Conservation (phyloP, 2,329 filamentous ascomycete species). For the Fusarium robinianum region DNA sequence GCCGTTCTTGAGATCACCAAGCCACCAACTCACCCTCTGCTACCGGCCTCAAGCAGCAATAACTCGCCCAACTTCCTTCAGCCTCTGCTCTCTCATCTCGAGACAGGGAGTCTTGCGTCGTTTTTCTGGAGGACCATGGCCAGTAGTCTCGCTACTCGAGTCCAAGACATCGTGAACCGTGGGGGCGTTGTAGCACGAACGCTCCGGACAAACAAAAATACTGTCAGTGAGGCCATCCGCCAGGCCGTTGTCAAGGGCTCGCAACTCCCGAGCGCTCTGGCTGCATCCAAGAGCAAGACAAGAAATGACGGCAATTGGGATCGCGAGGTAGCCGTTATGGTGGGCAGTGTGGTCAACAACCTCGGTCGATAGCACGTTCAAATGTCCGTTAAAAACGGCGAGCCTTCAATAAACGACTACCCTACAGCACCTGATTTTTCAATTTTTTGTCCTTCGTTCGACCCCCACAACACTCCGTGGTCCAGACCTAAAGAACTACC, state of each 20-base stretch:
- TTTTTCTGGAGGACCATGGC: conserved; percentile 95
- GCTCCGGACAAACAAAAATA: conserved; percentile 73
- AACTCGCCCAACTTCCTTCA: conserved; percentile 63
- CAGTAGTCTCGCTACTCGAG: conserved; percentile 71
- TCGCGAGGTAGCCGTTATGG: conserved; percentile 92
- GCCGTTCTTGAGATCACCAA: conserved; percentile 71
- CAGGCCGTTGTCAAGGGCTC: conserved; percentile 83
- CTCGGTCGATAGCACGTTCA: conserved; percentile 45
- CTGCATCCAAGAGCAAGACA: conserved; percentile 48
- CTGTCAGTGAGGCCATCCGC: conserved; percentile 75
- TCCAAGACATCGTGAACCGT: conserved; percentile 81
- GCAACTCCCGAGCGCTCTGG: conserved; percentile 63
- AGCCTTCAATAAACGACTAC: neutral
- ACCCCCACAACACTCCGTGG: neutral
- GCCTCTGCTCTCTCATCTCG: conserved; percentile 75
- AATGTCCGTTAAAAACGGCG: neutral
- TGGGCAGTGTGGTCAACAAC: conserved; percentile 74
- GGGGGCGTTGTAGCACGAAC: conserved; percentile 85
- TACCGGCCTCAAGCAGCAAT: conserved; percentile 49
- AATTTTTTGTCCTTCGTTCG: neutral
- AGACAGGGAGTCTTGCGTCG: conserved; percentile 83
- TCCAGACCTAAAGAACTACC: too few relatives aligned
- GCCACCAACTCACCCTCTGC: conserved; percentile 69
- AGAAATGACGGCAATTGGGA: conserved; percentile 70
- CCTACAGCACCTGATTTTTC: neutral